These are phyloP conservation scores for Solanum phureja DNA, from an alignment of 257 asterid species.

Conservation along the genomic window DNA sequence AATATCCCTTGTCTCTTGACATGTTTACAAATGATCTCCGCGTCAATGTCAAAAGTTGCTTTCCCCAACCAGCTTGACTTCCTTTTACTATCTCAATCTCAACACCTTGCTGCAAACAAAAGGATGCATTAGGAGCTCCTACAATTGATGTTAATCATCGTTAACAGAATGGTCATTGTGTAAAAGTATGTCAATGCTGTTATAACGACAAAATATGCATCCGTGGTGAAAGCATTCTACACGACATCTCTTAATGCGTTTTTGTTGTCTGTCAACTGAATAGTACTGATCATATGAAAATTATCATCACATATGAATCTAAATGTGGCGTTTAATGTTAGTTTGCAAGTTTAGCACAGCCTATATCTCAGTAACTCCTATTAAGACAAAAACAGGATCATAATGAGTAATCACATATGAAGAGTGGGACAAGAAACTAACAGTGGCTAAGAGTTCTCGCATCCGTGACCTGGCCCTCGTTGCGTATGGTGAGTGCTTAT, in stretches of 20 bases:
- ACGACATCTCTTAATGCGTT: neutral
- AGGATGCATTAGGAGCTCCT: neutral
- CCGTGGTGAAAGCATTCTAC: neutral
- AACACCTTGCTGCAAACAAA: slow-evolving; percentile 49
- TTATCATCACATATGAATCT: neutral
- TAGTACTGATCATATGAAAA: neutral
- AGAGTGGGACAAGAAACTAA: slow-evolving; percentile 12
- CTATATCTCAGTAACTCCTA: neutral
- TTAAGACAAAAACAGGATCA: neutral
- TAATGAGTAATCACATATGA: neutral
- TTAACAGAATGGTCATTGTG: neutral
- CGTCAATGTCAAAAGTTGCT: slow-evolving; percentile 65
- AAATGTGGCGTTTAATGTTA: neutral
- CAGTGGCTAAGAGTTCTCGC: slow-evolving; percentile 39
- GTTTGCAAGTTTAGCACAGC: neutral
- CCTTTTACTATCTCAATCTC: slow-evolving; percentile 52
- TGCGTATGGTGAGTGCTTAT: slow-evolving; percentile 54
- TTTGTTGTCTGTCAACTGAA: neutral
- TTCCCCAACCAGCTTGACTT: slow-evolving; percentile 88
- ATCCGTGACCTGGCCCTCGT: slow-evolving; percentile 31
- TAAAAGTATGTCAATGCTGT: neutral
- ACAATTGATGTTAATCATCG: neutral
- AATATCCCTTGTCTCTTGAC: slow-evolving; percentile 77
- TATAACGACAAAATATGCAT: neutral
- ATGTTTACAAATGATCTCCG: slow-evolving; percentile 67